A percentile compares a stretch with the other conserved stretches of the same genome.
Evolutionary conservation across 2,329 filamentous ascomycete genomes (phyloP).

Genomic region (Fulvia fulva): DNA sequence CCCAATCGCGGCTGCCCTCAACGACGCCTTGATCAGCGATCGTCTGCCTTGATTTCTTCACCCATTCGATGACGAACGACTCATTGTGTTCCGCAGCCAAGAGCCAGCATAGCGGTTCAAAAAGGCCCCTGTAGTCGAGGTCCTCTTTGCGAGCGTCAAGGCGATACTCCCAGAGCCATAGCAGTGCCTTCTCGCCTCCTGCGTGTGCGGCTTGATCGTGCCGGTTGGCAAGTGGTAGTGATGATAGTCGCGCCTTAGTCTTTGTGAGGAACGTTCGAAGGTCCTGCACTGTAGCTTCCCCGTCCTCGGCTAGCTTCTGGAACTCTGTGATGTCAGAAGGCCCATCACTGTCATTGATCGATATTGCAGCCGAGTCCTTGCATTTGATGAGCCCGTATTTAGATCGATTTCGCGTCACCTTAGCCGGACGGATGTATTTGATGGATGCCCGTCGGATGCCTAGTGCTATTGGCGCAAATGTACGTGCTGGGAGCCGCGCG

Average conservation of each 20-base stretch:
- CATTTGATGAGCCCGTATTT: background rate
- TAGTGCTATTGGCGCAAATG: too few relatives aligned
- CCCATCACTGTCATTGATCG: background rate
- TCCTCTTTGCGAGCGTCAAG: background rate
- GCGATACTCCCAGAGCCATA: background rate
- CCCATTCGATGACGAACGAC: background rate
- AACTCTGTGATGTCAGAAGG: background rate
- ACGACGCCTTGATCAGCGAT: background rate
- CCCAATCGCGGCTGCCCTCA: background rate
- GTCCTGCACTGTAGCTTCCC: background rate
- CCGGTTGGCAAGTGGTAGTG: background rate
- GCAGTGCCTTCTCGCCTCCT: background rate
- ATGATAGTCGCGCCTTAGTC: background rate
- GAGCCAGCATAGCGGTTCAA: background rate
- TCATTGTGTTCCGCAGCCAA: background rate
- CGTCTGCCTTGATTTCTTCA: background rate
- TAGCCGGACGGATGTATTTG: background rate
- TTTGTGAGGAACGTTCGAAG: background rate
- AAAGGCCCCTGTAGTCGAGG: background rate
- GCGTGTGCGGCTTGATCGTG: background rate
- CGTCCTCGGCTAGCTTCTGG: background rate
- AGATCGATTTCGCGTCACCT: background rate
- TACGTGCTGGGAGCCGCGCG: background rate
- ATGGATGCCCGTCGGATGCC: background rate
- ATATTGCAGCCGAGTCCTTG: background rate